Evolutionary conservation across 345 rosid genomes (phyloP).

Genomic region (Salix arbutifolia): DNA sequence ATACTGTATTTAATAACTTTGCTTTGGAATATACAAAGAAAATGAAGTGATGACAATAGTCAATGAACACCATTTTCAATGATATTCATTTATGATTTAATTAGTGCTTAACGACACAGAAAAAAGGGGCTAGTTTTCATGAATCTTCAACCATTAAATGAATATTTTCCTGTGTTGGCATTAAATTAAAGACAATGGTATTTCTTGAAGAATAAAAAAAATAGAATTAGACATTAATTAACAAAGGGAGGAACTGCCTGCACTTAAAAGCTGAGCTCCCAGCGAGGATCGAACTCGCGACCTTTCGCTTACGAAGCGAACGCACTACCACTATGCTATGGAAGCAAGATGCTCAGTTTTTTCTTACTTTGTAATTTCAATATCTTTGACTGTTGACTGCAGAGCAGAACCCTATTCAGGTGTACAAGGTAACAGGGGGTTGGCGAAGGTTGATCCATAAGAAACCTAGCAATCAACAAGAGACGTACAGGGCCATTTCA

Average conservation of each 20-base stretch:
- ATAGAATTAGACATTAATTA: background rate
- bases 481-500: background rate
- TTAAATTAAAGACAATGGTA: no score
- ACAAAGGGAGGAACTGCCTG: background rate
- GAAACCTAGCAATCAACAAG: no score
- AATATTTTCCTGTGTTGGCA: background rate
- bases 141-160: background rate
- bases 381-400: no score
- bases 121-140: background rate
- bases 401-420: background rate
- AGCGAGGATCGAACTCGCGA: constrained; percentile 94
- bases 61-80: background rate
- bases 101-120: no score
- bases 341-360: background rate
- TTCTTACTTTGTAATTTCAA: no score
- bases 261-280: constrained; percentile 9
- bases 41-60: background rate
- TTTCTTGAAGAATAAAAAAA: background rate
- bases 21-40: background rate
- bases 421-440: background rate
- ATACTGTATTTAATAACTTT: no score
- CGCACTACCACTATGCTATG: constrained; percentile 99
- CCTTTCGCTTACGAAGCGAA: constrained; percentile 99
- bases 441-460: no score
- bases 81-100: background rate